Percentiles rank a stretch among this genome's conserved stretches.
Evolutionary conservation across 352 stramenopile genomes (phyloP).

Genomic region (Globisporangium acanthophoron): DNA sequence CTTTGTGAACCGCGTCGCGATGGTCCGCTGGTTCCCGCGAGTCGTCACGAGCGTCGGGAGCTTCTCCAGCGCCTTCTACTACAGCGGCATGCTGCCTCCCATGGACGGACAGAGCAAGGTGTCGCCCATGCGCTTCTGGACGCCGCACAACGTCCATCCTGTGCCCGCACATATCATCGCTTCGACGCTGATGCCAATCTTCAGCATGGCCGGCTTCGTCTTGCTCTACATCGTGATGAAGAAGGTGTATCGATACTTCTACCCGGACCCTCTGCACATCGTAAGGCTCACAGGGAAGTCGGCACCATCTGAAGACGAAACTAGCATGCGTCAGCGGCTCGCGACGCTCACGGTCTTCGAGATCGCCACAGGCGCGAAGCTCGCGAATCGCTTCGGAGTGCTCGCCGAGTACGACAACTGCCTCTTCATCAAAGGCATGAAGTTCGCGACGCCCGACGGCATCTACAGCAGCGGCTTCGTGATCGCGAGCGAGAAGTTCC

Average conservation of each 20-base stretch:
- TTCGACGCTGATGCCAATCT: slow-evolving; percentile 5
- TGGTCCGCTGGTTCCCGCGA: neutral
- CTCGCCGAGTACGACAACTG: neutral
- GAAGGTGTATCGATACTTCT: slow-evolving; percentile 11
- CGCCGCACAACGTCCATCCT: slow-evolving; percentile 5
- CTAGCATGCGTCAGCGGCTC: neutral
- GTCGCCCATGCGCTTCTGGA: slow-evolving; percentile 19
- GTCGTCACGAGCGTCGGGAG: neutral
- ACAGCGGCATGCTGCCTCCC: neutral
- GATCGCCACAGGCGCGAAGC: neutral
- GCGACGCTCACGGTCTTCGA: neutral
- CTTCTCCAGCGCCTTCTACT: slow-evolving; percentile 5
- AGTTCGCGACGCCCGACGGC: neutral
- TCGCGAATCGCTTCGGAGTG: neutral
- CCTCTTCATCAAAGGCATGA: neutral
- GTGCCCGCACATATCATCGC: neutral
- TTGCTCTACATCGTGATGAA: slow-evolving; percentile 12
- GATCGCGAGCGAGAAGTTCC: neutral
- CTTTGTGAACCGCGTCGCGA: slow-evolving; percentile 10
- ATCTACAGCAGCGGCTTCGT: neutral
- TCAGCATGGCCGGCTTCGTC: slow-evolving; percentile 7
- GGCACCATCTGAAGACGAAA: too few relatives aligned
- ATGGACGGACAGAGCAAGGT: slow-evolving; percentile 13
- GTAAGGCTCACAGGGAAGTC: too few relatives aligned
- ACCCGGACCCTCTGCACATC: too few relatives aligned